phyloP scores from a whole-genome alignment of 2,329 filamentous ascomycete genomes.

The Parastagonospora avenae region DNA sequence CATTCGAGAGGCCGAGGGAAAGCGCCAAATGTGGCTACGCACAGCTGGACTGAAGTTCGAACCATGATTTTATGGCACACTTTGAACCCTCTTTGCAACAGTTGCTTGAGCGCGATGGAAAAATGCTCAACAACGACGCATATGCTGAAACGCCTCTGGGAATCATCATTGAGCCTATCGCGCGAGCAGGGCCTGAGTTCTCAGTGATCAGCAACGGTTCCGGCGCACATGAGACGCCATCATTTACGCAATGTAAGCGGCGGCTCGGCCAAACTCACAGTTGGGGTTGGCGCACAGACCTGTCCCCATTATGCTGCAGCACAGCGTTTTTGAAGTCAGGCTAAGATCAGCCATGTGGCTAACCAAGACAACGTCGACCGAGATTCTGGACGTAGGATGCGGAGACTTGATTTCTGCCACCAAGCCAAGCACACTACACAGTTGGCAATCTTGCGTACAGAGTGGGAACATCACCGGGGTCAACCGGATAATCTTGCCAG shows the following conservation, averaged over 20 bases:
- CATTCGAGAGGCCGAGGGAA: conserved; percentile 74
- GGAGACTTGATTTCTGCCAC: too few relatives aligned
- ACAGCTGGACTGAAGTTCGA: conserved; percentile 48
- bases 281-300: conserved; percentile 17
- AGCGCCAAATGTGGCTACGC: conserved; percentile 65
- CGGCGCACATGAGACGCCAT: conserved; percentile 3
- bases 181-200: not conserved
- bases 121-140: too few relatives aligned
- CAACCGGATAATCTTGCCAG: not conserved
- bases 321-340: not conserved
- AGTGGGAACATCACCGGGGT: not conserved
- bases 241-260: conserved; percentile 10
- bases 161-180: not conserved
- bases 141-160: not conserved
- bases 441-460: too few relatives aligned
- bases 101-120: too few relatives aligned
- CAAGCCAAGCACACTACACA: too few relatives aligned
- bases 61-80: conserved; percentile 27
- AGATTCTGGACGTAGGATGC: not conserved
- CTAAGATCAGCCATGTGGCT: not conserved
- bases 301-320: not conserved
- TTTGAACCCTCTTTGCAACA: not conserved
- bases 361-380: not conserved
- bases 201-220: conserved; percentile 2
- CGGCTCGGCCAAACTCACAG: conserved; percentile 8